phyloP scores from a whole-genome alignment of 805 yeast species.

The Pichia heedii region DNA sequence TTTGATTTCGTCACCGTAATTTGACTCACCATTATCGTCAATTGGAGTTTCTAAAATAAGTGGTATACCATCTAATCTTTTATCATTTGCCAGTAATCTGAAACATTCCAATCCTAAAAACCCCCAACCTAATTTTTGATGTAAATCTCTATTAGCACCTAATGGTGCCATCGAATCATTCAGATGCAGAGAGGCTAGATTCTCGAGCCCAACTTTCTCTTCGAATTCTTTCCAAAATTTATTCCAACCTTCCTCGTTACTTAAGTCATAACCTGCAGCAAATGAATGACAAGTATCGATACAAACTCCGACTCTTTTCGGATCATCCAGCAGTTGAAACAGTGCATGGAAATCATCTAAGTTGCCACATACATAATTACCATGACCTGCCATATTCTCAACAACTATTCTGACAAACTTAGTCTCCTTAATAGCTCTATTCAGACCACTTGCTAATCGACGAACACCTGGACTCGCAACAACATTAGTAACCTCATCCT shows the following conservation, averaged over 20 bases:
- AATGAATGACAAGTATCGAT: conserved; percentile 93
- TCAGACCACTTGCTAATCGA: conserved; percentile 73
- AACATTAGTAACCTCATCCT: conserved; percentile 31
- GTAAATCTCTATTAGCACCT: conserved; percentile 84
- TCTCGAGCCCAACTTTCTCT: conserved; percentile 59
- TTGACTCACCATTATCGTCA: conserved; percentile 44
- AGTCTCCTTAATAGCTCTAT: conserved; percentile 68
- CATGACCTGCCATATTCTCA: conserved; percentile 98
- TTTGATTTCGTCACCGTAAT: conserved; percentile 76
- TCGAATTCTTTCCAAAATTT: conserved; percentile 76
- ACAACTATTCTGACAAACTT: conserved; percentile 75
- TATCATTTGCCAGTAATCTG: conserved; percentile 63
- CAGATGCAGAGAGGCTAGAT: conserved; percentile 72
- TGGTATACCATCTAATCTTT: conserved; percentile 57
- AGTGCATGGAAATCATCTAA: conserved; percentile 69
- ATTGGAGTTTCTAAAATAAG: conserved; percentile 84
- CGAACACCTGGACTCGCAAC: conserved; percentile 6
- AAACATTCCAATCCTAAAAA: conserved; percentile 83
- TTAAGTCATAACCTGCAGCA: conserved; percentile 91
- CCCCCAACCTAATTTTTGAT: conserved; percentile 83
- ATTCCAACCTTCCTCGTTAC: conserved; percentile 46
- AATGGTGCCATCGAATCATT: conserved; percentile 94
- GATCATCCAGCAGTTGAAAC: conserved; percentile 70
- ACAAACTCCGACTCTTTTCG: conserved; percentile 87
- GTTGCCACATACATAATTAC: conserved; percentile 76